Percentiles rank a stretch among this genome's conserved stretches.
These are phyloP conservation scores for Chlamydomonas sp. DNA, from an alignment of 139 green algal species.

Conservation along the genomic window DNA sequence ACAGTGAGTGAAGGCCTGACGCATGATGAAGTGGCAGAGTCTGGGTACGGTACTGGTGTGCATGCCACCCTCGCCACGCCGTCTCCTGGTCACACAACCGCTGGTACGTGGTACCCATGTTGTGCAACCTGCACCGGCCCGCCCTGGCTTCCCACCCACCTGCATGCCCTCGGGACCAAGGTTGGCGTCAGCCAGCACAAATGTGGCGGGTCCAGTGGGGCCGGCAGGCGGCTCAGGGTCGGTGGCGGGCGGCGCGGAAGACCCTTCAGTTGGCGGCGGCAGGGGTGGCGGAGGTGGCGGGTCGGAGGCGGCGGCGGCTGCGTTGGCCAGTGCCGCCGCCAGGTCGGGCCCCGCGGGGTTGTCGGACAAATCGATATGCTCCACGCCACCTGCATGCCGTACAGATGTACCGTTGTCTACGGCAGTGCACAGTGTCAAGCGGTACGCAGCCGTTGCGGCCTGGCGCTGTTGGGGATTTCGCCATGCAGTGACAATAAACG, in stretches of 20 bases:
- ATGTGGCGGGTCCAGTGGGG: not conserved
- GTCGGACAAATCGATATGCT: not conserved
- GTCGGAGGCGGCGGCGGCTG: not conserved
- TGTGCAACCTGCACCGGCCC: too few relatives aligned
- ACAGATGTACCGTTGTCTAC: too few relatives aligned
- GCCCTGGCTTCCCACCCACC: not conserved
- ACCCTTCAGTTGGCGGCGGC: not conserved
- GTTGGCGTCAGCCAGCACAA: not conserved
- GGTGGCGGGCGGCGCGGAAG: not conserved
- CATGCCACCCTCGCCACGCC: too few relatives aligned
- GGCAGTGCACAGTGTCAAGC: too few relatives aligned
- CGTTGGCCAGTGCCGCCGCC: not conserved
- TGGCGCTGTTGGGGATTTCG: too few relatives aligned
- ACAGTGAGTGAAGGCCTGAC: too few relatives aligned
- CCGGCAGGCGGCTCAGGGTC: not conserved
- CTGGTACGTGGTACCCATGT: too few relatives aligned
- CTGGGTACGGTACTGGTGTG: too few relatives aligned
- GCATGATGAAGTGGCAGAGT: too few relatives aligned
- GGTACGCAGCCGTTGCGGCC: too few relatives aligned
- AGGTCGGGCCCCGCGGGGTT: not conserved
- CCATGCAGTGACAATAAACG: too few relatives aligned
- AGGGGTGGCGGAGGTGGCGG: not conserved
- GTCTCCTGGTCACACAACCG: too few relatives aligned
- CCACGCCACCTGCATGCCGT: not conserved
- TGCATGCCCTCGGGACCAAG: not conserved